Evolutionary conservation across 108 stramenopile species (phyloP), one percentile per base, ranked within the genome.

Genomic region (Bacterosira constricta): DNA sequence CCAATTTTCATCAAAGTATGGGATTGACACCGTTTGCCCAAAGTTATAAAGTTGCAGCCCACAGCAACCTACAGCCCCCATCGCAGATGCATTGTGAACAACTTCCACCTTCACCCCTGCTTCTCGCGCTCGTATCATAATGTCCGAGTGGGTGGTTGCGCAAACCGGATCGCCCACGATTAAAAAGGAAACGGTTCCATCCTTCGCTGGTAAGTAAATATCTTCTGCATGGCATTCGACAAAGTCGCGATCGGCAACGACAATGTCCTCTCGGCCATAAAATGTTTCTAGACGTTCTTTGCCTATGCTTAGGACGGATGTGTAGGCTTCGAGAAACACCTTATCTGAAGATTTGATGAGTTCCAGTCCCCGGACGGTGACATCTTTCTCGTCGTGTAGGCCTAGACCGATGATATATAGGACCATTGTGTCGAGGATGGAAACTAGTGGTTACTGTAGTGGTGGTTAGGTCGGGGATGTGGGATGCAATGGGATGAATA

Each of bases 81-180:
- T 99, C 71, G 97, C 96, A 29, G 92, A 94, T 7, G 99, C 98
- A 83, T 99, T 99, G 81, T 99, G 98, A 12, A 99, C 90, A 41
- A 99, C 83, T 60, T 98, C 91, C 9, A 99, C 98, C 38, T 82
- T 60, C 35, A 91, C 82, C 27, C 86, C 90, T 20, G 68, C 54
- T 63, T 93, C 82, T 58, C 78, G 75, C 9, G 96, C 96, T 18
- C 98, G 85, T 29, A 99, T 69, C 67, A 96, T 93, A 23, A 99
- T 87, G 77, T 99, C 98, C 6, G 97, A 92, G 71, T 99, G 98
- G 4, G 98, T 99, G 11, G 98, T 99, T 10, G 98, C 98, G 63
- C 97, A 97, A 6, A 99, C 90, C 3, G 98, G 97, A 75, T 99
- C 99, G 10, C 99, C 99, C 0, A 99, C 99, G 7, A 99, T 98